A percentile compares a stretch with the other conserved stretches of the same genome.
phyloP scores from a whole-genome alignment of 306 rosid genomes.

The Ochetophila trinervis region DNA sequence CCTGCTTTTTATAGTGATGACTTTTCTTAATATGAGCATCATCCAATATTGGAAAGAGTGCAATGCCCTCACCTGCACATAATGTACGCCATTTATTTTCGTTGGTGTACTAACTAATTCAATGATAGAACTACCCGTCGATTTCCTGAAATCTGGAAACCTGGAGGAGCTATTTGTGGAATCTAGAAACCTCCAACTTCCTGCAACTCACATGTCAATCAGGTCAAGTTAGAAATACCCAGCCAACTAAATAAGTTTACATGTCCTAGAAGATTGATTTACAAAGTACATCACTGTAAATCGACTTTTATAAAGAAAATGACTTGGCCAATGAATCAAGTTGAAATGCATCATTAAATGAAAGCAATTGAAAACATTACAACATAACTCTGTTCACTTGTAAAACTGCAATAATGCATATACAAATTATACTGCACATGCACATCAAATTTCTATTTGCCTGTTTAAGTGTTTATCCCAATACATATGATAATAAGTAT shows the following conservation, averaged over 20 bases:
- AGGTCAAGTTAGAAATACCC: conserved; percentile 13
- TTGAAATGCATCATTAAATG: no score
- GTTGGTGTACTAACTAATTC: conserved; percentile 90
- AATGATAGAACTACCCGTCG: conserved; percentile 74
- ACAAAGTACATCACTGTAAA: no score
- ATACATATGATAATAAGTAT: no score
- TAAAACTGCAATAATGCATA: no score
- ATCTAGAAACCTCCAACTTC: conserved; percentile 82
- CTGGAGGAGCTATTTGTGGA: conserved; percentile 68
- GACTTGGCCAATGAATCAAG: no score
- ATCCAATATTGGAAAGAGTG: background rate
- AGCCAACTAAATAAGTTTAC: background rate
- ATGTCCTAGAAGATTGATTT: no score
- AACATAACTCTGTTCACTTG: no score
- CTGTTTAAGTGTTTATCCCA: no score
- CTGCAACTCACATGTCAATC: conserved; percentile 50
- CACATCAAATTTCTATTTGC: no score
- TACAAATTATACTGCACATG: no score
- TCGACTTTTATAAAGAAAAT: no score
- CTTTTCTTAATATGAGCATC: conserved; percentile 1
- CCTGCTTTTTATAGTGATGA: background rate
- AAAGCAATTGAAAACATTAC: no score
- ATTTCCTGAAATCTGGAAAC: conserved; percentile 79
- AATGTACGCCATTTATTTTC: conserved; percentile 93
- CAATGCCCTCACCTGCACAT: conserved; percentile 79